Percentiles rank a stretch among this genome's conserved stretches.
Evolutionary conservation across 2,329 filamentous ascomycete genomes (phyloP).

Genomic region (Didymella sp.): DNA sequence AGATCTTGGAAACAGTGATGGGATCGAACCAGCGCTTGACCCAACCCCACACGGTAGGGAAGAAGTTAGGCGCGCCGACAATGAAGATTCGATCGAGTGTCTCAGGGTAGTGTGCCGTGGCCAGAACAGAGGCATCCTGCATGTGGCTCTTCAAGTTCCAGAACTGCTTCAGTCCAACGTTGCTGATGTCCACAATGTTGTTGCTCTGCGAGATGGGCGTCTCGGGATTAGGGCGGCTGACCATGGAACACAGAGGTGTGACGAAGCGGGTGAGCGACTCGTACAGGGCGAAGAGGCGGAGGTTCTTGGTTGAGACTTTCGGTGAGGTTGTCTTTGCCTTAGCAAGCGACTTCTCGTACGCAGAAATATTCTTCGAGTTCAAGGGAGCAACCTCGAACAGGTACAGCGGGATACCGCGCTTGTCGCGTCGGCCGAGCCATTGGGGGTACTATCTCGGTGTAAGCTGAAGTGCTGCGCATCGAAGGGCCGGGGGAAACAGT

Average conservation of each 20-base stretch:
- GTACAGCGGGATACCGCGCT: slow-evolving; percentile 89
- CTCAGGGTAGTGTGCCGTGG: slow-evolving; percentile 94
- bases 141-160: slow-evolving; percentile 95
- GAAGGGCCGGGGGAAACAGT: slow-evolving; percentile 33
- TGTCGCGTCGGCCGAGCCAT: slow-evolving; percentile 91
- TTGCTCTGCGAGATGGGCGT: slow-evolving; percentile 92
- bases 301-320: slow-evolving; percentile 74
- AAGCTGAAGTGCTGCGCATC: slow-evolving; percentile 13
- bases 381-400: slow-evolving; percentile 86
- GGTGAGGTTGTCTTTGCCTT: slow-evolving; percentile 65
- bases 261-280: slow-evolving; percentile 90
- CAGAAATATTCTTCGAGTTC: slow-evolving; percentile 79
- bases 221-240: slow-evolving; percentile 74
- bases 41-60: slow-evolving; percentile 93
- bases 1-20: slow-evolving; percentile 89
- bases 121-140: slow-evolving; percentile 87
- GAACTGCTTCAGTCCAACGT: slow-evolving; percentile 89
- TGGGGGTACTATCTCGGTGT: slow-evolving; percentile 75
- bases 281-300: slow-evolving; percentile 90
- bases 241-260: slow-evolving; percentile 81
- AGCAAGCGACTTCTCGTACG: slow-evolving; percentile 72
- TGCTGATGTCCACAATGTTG: slow-evolving; percentile 92
- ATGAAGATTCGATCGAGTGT: slow-evolving; percentile 87
- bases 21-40: slow-evolving; percentile 92
- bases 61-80: slow-evolving; percentile 88